These are phyloP conservation scores for Boletus pseudopeckii DNA, from an alignment of 768 basidiomycete species.

Conservation along the genomic window DNA sequence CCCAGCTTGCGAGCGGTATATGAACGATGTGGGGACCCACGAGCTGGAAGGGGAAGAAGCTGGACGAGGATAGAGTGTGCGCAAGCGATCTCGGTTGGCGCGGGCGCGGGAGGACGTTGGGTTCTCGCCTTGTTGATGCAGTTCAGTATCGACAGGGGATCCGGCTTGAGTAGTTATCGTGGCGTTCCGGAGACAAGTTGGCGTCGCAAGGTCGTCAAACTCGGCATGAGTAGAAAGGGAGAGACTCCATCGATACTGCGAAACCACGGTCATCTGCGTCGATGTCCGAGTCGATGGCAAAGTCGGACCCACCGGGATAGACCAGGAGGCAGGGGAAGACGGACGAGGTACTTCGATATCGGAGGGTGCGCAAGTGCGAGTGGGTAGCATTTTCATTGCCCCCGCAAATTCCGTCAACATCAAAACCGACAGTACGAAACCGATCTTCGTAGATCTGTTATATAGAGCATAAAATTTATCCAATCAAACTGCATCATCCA, in stretches of 20 bases:
- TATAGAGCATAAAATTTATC: too few species aligned
- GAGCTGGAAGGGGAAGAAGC: constrained; percentile 54
- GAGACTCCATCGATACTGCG: constrained; percentile 32
- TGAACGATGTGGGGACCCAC: constrained; percentile 32
- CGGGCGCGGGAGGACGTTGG: constrained; percentile 19
- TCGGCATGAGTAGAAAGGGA: constrained; percentile 33
- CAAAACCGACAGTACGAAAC: too few species aligned
- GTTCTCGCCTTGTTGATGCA: background rate
- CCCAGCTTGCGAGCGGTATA: constrained; percentile 10
- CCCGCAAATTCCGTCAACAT: too few species aligned
- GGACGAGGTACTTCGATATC: constrained; percentile 29
- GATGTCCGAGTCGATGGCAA: constrained; percentile 30
- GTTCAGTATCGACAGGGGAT: background rate
- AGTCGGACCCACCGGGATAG: constrained; percentile 33
- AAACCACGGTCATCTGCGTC: constrained; percentile 31
- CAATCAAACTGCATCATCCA: background rate
- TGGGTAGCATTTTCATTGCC: too few species aligned
- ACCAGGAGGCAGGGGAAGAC: constrained; percentile 37
- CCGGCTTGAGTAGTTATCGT: background rate
- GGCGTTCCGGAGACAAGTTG: background rate
- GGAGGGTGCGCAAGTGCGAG: constrained; percentile 16
- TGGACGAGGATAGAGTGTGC: constrained; percentile 35
- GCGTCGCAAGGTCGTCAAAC: constrained; percentile 15
- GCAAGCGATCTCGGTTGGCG: constrained; percentile 26
- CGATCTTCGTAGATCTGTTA: too few species aligned